A percentile compares a stretch with the other conserved stretches of the same genome.
Conservation (phyloP, 1,284 basidiomycete species). For the Cutaneotrichosporon sp. region DNA sequence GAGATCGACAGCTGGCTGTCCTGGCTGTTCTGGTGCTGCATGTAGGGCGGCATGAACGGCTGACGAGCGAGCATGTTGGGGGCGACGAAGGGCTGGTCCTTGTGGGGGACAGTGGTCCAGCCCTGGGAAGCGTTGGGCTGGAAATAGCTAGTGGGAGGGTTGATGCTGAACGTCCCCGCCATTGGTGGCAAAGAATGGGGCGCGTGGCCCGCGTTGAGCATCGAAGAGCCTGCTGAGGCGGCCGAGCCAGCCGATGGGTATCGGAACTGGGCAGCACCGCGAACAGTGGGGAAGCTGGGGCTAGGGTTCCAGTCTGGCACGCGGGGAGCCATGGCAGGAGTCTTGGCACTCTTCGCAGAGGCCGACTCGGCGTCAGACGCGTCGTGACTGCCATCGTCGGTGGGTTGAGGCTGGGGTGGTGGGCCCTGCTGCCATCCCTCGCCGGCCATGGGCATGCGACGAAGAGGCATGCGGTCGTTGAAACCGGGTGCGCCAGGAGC, state of each 20-base stretch:
- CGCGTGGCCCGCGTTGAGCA: slow-evolving; percentile 25
- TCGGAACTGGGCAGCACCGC: slow-evolving; percentile 12
- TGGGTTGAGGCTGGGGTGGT: slow-evolving; percentile 28
- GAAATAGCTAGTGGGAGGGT: slow-evolving; percentile 9
- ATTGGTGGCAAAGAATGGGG: slow-evolving; percentile 29
- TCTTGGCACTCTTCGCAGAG: slow-evolving; percentile 10
- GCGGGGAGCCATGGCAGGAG: background rate
- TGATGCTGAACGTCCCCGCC: slow-evolving; percentile 23
- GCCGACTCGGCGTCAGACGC: slow-evolving; percentile 12
- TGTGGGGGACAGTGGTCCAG: slow-evolving; percentile 9
- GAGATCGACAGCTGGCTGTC: slow-evolving; percentile 6
- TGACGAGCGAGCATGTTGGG: slow-evolving; percentile 23
- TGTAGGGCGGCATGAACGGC: slow-evolving; percentile 9
- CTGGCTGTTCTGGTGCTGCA: slow-evolving; percentile 11
- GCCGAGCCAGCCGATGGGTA: slow-evolving; percentile 33
- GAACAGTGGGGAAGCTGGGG: slow-evolving; percentile 10
- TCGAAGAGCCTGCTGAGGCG: slow-evolving; percentile 33
- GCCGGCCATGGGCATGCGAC: slow-evolving; percentile 12
- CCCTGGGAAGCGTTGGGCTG: slow-evolving; percentile 4
- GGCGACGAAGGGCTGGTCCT: slow-evolving; percentile 13
- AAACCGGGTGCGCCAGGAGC: slow-evolving; percentile 5
- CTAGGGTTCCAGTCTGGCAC: slow-evolving; percentile 4
- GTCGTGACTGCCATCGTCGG: slow-evolving; percentile 26
- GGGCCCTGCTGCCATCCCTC: slow-evolving; percentile 3
- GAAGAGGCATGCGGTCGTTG: slow-evolving; percentile 20